Evolutionary conservation across 495 filamentous ascomycete species (phyloP).

Genomic region (Penicillium psychrofluorescens): DNA sequence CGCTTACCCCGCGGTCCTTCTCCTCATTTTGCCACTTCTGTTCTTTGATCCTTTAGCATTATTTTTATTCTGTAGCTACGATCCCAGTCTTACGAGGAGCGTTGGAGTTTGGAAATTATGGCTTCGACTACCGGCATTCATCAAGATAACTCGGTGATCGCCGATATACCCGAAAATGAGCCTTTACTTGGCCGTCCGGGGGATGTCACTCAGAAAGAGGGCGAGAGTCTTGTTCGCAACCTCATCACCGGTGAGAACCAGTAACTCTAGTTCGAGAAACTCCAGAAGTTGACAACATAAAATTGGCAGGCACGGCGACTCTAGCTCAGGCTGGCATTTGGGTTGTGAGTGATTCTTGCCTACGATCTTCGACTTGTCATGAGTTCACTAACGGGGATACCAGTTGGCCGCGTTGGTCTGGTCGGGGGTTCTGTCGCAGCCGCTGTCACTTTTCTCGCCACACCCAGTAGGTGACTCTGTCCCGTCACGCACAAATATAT

Average conservation of each 20-base stretch:
- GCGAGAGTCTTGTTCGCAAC: slow-evolving; percentile 58
- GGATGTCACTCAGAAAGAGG: slow-evolving; percentile 61
- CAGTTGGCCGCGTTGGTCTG: slow-evolving; percentile 69
- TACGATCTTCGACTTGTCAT: too few species aligned
- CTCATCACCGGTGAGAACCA: slow-evolving; percentile 60
- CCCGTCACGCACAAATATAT: too few species aligned
- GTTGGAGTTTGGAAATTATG: slow-evolving; percentile 23
- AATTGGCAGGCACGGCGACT: slow-evolving; percentile 52
- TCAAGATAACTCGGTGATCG: slow-evolving; percentile 19
- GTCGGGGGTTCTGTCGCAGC: slow-evolving; percentile 60
- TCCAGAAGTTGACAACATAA: not conserved
- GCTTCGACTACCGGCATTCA: slow-evolving; percentile 50
- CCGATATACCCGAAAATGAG: slow-evolving; percentile 52
- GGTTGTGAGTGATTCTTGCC: slow-evolving; percentile 39
- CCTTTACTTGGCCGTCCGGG: slow-evolving; percentile 70
- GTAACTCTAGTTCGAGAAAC: too few species aligned
- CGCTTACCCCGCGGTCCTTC: too few species aligned
- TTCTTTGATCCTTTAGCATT: too few species aligned
- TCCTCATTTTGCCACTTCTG: too few species aligned
- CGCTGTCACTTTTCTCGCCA: slow-evolving; percentile 67
- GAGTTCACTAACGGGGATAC: not conserved
- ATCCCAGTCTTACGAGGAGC: not conserved
- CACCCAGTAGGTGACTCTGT: slow-evolving; percentile 56
- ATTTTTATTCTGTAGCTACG: not conserved
- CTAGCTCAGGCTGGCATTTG: slow-evolving; percentile 61